Evolutionary conservation across 768 basidiomycete genomes (phyloP).

Genomic region (Trametes meyenii): DNA sequence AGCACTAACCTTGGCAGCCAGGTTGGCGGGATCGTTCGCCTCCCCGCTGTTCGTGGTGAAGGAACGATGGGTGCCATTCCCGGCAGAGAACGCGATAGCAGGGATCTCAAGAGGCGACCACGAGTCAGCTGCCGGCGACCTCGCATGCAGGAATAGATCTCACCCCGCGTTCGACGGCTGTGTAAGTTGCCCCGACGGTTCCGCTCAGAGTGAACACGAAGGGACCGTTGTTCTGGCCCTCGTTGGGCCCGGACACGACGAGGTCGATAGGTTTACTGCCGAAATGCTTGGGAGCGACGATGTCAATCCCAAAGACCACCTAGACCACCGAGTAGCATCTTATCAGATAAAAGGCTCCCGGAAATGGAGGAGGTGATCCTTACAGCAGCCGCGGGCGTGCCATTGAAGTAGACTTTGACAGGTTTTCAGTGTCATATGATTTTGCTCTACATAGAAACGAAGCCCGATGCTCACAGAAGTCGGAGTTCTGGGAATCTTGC

Average conservation of each 20-base stretch:
- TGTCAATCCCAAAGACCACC: slow-evolving; percentile 34
- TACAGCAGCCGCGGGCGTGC: slow-evolving; percentile 36
- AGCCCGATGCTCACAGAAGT: slow-evolving; percentile 29
- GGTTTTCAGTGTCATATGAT: slow-evolving; percentile 10
- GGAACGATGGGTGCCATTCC: slow-evolving; percentile 35
- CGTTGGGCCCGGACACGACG: slow-evolving; percentile 37
- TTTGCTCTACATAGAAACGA: not conserved
- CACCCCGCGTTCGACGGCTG: slow-evolving; percentile 34
- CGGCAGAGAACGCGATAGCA: slow-evolving; percentile 36
- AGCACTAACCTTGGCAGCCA: slow-evolving; percentile 28
- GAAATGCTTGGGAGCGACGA: slow-evolving; percentile 32
- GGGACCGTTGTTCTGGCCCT: slow-evolving; percentile 34
- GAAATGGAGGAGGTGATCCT: not conserved
- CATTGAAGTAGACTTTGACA: slow-evolving; percentile 36
- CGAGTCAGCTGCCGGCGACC: not conserved
- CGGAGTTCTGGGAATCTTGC: slow-evolving; percentile 28
- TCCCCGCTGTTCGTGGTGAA: slow-evolving; percentile 33
- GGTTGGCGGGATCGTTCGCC: slow-evolving; percentile 33
- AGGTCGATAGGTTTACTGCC: slow-evolving; percentile 32
- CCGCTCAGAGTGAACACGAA: slow-evolving; percentile 36
- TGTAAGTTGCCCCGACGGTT: slow-evolving; percentile 36
- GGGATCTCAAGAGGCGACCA: slow-evolving; percentile 25
- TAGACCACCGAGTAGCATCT: slow-evolving; percentile 1
- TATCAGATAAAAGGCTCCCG: slow-evolving; percentile 3
- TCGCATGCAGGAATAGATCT: not conserved